A percentile compares a stretch with the other conserved stretches of the same genome.
Evolutionary conservation across 805 yeast genomes (phyloP).

Genomic region (Wickerhamiella kurtzmanii): DNA sequence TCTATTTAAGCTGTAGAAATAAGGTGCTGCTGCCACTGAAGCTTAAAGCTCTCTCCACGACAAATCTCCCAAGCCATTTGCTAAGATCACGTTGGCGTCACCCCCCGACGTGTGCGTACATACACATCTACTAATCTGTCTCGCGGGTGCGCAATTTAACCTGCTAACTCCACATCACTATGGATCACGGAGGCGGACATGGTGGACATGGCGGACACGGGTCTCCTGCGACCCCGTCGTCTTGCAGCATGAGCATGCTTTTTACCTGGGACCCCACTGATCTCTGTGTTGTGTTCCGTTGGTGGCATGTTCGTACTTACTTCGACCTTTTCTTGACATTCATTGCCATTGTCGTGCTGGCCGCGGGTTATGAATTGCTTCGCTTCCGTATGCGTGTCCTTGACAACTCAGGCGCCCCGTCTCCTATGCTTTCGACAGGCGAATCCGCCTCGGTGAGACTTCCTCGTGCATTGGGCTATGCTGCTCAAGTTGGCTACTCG

Average conservation of each 20-base stretch:
- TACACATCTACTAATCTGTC: not conserved
- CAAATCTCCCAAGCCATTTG: not conserved
- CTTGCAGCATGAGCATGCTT: constrained; percentile 35
- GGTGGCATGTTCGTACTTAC: constrained; percentile 63
- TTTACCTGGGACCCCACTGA: constrained; percentile 69
- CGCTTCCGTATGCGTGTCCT: constrained; percentile 22
- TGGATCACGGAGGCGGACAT: constrained; percentile 10
- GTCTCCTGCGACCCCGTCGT: constrained; percentile 8
- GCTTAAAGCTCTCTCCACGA: too few species aligned
- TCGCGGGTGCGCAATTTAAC: not conserved
- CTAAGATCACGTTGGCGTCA: not conserved
- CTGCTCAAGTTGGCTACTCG: constrained; percentile 20
- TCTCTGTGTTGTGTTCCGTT: constrained; percentile 56
- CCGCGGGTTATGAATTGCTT: constrained; percentile 51
- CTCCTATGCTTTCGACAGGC: not conserved
- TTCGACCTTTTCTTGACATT: constrained; percentile 41
- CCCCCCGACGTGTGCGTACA: not conserved
- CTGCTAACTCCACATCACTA: constrained; percentile 3
- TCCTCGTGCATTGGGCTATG: constrained; percentile 17
- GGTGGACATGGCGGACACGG: constrained; percentile 16
- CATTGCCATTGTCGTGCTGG: constrained; percentile 33
- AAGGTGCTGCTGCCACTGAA: too few species aligned
- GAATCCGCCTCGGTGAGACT: constrained; percentile 6
- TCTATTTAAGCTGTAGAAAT: too few species aligned
- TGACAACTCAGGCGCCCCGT: constrained; percentile 9